Conservation (phyloP, 2,329 filamentous ascomycete genomes). For the Microdochium paspali region DNA sequence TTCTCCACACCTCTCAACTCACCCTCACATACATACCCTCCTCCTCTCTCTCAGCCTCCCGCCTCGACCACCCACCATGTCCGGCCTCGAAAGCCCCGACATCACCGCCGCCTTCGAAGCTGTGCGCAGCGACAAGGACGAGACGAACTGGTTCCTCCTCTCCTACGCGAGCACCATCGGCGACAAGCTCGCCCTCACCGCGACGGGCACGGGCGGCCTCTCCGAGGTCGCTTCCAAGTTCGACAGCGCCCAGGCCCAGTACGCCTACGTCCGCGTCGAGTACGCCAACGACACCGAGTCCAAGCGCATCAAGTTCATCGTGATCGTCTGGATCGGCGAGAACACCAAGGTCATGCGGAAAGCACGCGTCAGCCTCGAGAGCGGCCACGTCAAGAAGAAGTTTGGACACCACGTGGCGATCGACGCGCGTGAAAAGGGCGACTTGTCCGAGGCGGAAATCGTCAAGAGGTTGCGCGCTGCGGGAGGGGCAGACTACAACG, state of each 20-base stretch:
- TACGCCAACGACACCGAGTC: constrained; percentile 64
- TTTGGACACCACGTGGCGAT: constrained; percentile 57
- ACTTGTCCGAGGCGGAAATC: constrained; percentile 53
- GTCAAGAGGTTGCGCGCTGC: constrained; percentile 53
- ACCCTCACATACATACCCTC: not conserved
- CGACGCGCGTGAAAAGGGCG: constrained; percentile 48
- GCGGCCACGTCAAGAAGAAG: constrained; percentile 53
- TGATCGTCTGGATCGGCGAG: constrained; percentile 61
- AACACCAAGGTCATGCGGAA: constrained; percentile 60
- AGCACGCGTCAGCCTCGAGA: constrained; percentile 59
- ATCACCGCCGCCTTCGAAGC: constrained; percentile 56
- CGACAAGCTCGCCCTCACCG: constrained; percentile 44
- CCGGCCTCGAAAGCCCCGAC: constrained; percentile 46
- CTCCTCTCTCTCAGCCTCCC: not conserved
- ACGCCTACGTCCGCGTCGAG: constrained; percentile 57
- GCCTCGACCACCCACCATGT: constrained; percentile 29
- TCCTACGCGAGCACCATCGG: constrained; percentile 47
- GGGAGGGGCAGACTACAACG: constrained; percentile 64
- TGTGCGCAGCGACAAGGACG: constrained; percentile 57
- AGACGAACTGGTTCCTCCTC: constrained; percentile 58
- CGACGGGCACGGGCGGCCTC: constrained; percentile 52
- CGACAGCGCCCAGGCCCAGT: constrained; percentile 52
- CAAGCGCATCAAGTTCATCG: constrained; percentile 57
- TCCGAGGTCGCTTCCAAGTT: constrained; percentile 45
- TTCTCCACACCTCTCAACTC: not conserved